Percentiles rank a stretch among this genome's conserved stretches.
These are phyloP conservation scores for Lentinula edodes DNA, from an alignment of 768 basidiomycete species.

Conservation along the genomic window DNA sequence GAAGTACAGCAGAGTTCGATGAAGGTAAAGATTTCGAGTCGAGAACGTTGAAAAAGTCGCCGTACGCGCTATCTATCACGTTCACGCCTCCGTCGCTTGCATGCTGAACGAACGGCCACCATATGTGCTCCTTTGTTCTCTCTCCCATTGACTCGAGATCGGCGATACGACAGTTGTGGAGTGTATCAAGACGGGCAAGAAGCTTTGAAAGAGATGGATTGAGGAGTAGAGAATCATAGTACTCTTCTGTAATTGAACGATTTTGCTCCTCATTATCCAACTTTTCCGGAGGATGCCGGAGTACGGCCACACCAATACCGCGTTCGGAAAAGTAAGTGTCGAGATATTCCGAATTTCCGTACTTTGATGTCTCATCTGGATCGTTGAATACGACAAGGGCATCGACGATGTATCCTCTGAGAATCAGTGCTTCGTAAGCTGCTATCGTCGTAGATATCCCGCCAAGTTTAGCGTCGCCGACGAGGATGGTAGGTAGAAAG, in stretches of 20 bases:
- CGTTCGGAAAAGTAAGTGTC: slow-evolving; percentile 72
- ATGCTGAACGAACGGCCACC: slow-evolving; percentile 95
- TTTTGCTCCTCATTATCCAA: slow-evolving; percentile 41
- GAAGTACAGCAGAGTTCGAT: slow-evolving; percentile 35
- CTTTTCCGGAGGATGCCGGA: slow-evolving; percentile 49
- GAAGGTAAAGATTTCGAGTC: slow-evolving; percentile 19
- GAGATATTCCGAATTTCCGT: slow-evolving; percentile 84
- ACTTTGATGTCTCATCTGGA: slow-evolving; percentile 45
- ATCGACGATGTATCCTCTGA: slow-evolving; percentile 89
- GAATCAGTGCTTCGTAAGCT: slow-evolving; percentile 82
- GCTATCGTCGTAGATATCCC: slow-evolving; percentile 91
- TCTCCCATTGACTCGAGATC: slow-evolving; percentile 27
- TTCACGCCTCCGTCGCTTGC: slow-evolving; percentile 42
- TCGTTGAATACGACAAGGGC: slow-evolving; percentile 81
- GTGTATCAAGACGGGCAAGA: slow-evolving; percentile 52
- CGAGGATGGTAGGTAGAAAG: slow-evolving; percentile 79
- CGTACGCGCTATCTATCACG: slow-evolving; percentile 86
- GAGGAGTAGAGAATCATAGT: slow-evolving; percentile 55
- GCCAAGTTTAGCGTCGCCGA: slow-evolving; percentile 86
- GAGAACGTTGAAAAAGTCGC: slow-evolving; percentile 81
- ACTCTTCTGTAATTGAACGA: slow-evolving; percentile 50
- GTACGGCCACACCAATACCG: slow-evolving; percentile 49
- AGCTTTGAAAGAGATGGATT: slow-evolving; percentile 35
- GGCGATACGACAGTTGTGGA: slow-evolving; percentile 61
- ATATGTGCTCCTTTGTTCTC: slow-evolving; percentile 72